A percentile compares a stretch with the other conserved stretches of the same genome.
These are phyloP conservation scores for Pseudonectria buxi DNA, from an alignment of 2,329 filamentous ascomycete species.

Conservation along the genomic window DNA sequence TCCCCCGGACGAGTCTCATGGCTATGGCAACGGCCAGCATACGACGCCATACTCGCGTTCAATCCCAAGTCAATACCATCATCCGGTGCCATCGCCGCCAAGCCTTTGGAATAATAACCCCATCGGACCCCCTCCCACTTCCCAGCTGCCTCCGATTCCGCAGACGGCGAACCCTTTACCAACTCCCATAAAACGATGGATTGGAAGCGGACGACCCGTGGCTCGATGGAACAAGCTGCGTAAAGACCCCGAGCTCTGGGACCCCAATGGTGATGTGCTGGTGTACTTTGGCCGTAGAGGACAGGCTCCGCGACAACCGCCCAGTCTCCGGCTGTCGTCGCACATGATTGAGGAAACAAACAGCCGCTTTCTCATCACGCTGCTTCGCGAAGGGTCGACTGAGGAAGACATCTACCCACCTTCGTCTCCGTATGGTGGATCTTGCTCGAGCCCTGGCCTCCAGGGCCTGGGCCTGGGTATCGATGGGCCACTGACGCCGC, in stretches of 20 bases:
- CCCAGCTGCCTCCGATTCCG: constrained; percentile 38
- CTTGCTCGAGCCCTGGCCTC: constrained; percentile 26
- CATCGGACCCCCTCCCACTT: constrained; percentile 33
- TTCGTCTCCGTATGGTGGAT: constrained; percentile 34
- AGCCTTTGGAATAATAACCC: constrained; percentile 13
- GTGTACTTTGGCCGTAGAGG: constrained; percentile 46
- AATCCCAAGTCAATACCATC: constrained; percentile 6
- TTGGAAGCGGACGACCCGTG: constrained; percentile 41
- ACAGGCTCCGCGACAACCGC: constrained; percentile 31
- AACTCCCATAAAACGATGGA: constrained; percentile 46
- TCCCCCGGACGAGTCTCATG: constrained; percentile 7
- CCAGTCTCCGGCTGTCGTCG: constrained; percentile 51
- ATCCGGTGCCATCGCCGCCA: constrained; percentile 11
- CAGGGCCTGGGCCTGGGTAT: constrained; percentile 1
- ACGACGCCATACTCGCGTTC: constrained; percentile 8
- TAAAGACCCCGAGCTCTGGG: constrained; percentile 56
- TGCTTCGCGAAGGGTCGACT: constrained; percentile 46
- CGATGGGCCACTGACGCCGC: constrained; percentile 19
- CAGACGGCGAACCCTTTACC: constrained; percentile 5
- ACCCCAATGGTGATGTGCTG: constrained; percentile 53
- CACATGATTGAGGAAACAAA: constrained; percentile 52
- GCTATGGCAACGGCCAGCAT: constrained; percentile 7
- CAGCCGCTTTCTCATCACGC: constrained; percentile 45
- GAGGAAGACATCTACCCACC: constrained; percentile 35
- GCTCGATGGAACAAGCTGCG: constrained; percentile 51